These are phyloP conservation scores for Pseudoperonospora humuli DNA, from an alignment of 352 stramenopile species.

Conservation along the genomic window DNA sequence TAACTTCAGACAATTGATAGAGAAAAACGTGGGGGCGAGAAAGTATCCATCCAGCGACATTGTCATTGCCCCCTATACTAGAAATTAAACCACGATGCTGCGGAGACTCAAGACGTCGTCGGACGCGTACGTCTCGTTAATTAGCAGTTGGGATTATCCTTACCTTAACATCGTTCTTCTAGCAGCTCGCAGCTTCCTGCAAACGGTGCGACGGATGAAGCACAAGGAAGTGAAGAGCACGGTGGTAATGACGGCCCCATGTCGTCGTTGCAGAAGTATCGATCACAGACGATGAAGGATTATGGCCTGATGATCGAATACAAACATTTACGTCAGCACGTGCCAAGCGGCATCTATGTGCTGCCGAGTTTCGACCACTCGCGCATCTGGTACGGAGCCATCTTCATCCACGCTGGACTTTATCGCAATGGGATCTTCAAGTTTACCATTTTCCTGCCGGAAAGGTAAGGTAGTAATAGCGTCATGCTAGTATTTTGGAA, in stretches of 20 bases:
- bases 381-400: constrained; percentile 90
- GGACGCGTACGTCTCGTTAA: constrained; percentile 29
- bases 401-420: constrained; percentile 93
- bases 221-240: constrained; percentile 17
- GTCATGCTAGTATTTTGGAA: too few relatives aligned
- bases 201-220: constrained; percentile 5
- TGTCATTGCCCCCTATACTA: too few relatives aligned
- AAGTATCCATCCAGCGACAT: too few relatives aligned
- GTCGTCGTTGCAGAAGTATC: constrained; percentile 78
- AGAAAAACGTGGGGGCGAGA: too few relatives aligned
- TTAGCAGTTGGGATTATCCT: neutral
- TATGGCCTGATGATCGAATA: constrained; percentile 98
- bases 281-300: constrained; percentile 87
- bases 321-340: constrained; percentile 92
- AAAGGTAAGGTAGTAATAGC: constrained; percentile 40
- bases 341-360: constrained; percentile 93
- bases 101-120: constrained; percentile 54
- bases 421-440: constrained; percentile 97
- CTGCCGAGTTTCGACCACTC: constrained; percentile 90
- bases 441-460: constrained; percentile 86
- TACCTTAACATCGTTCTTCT: neutral
- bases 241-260: constrained; percentile 38
- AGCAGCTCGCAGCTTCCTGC: constrained; percentile 14
- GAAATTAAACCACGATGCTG: constrained; percentile 33
- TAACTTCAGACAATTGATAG: too few relatives aligned